These are phyloP conservation scores for Tolypocladium capitatum DNA, from an alignment of 2,329 filamentous ascomycete genomes.

Conservation along the genomic window DNA sequence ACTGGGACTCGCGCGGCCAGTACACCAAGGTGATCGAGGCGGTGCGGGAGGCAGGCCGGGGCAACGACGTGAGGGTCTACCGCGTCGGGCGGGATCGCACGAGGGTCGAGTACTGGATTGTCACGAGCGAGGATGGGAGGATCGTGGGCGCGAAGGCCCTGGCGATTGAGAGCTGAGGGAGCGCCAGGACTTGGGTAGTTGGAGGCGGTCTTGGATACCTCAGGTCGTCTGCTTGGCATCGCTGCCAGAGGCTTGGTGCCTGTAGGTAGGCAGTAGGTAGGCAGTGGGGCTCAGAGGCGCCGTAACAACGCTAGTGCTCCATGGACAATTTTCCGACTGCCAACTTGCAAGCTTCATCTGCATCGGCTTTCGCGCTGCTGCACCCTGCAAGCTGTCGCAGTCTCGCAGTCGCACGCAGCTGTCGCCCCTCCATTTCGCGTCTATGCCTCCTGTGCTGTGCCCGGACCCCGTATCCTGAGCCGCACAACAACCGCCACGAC, in stretches of 20 bases:
- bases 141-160: conserved; percentile 69
- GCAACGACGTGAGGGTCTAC: conserved; percentile 63
- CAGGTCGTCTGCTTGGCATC: too few species aligned
- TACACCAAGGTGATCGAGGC: conserved; percentile 59
- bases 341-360: not conserved
- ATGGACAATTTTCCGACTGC: not conserved
- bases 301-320: too few species aligned
- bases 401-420: not conserved
- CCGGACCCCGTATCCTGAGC: not conserved
- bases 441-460: not conserved
- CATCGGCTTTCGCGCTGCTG: not conserved
- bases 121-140: conserved; percentile 48
- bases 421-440: not conserved
- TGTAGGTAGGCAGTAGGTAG: too few species aligned
- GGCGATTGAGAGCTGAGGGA: conserved; percentile 48
- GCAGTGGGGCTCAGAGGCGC: too few species aligned
- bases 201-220: too few species aligned
- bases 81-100: conserved; percentile 48
- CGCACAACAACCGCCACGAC: not conserved
- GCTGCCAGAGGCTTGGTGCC: too few species aligned
- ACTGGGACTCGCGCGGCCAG: conserved; percentile 61
- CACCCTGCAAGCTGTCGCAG: not conserved
- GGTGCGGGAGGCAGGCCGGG: conserved; percentile 48
- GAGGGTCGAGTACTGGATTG: conserved; percentile 67
- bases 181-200: too few species aligned